Evolutionary conservation across 805 yeast genomes (phyloP).

Genomic region (Metschnikowia picachoensis): DNA sequence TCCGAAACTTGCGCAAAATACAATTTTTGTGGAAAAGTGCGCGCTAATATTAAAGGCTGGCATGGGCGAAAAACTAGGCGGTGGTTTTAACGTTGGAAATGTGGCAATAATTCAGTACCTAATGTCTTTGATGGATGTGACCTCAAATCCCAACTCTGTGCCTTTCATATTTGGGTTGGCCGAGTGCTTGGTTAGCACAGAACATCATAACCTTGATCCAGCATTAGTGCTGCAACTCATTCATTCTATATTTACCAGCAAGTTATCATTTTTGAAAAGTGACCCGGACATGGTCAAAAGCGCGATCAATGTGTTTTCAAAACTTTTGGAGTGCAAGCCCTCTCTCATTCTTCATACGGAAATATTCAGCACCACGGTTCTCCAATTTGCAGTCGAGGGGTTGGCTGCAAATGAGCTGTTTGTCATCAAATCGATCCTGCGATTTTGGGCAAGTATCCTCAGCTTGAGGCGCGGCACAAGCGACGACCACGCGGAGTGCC

Average conservation of each 20-base stretch:
- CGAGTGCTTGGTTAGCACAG: slow-evolving; percentile 41
- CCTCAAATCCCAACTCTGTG: slow-evolving; percentile 27
- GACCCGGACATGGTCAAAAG: slow-evolving; percentile 63
- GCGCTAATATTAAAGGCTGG: slow-evolving; percentile 63
- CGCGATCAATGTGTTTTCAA: slow-evolving; percentile 47
- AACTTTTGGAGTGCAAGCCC: slow-evolving; percentile 49
- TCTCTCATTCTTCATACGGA: slow-evolving; percentile 37
- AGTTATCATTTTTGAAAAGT: slow-evolving; percentile 30
- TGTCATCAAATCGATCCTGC: slow-evolving; percentile 47
- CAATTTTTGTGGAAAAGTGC: slow-evolving; percentile 57
- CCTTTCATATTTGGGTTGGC: slow-evolving; percentile 44
- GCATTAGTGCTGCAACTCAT: slow-evolving; percentile 35
- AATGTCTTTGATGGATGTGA: slow-evolving; percentile 11
- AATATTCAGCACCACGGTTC: slow-evolving; percentile 21
- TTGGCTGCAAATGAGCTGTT: slow-evolving; percentile 50
- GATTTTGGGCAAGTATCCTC: slow-evolving; percentile 53
- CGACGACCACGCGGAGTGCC: slow-evolving; percentile 35
- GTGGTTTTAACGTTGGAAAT: slow-evolving; percentile 56
- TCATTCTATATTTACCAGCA: slow-evolving; percentile 33
- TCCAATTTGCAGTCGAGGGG: slow-evolving; percentile 33
- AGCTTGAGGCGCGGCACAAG: slow-evolving; percentile 43
- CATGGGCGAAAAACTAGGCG: slow-evolving; percentile 55
- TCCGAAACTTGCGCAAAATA: slow-evolving; percentile 35
- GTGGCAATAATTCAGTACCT: slow-evolving; percentile 8
- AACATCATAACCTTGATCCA: slow-evolving; percentile 27